Base-by-base conservation (phyloP, 78 protist species). In the Dictyostelium purpureum region DNA sequence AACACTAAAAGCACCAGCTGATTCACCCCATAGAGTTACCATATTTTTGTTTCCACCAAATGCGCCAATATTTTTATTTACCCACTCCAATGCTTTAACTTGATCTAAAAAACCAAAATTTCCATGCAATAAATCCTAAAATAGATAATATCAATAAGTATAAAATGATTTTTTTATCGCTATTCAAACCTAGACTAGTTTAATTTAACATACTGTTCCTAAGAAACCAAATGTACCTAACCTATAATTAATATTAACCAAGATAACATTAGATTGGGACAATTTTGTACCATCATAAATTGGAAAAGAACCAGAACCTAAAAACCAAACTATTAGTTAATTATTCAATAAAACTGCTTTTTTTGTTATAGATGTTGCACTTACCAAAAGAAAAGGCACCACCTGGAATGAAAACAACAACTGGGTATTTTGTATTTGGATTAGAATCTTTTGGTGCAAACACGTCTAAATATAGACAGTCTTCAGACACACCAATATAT, bases 41-140 rank as follows among this genome's bases (percentile, higher is more conserved):
- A 33, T 45, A 33, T 24, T 35, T 14, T 90, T 63, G 45, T 96
- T 87, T 28, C 97, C 97, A 79, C 96, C 96, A 89, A 96, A 96
- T 19, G 57, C 52, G 3, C 38, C 82, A 33, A 95, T 95, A 79
- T 96, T 88, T 21, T 54, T n/a, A 28, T 61, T 91, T 16, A 96
- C 78, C 97, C 97, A 96, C 10, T 37, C 14, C 28, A 96, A 54
- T 35, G 96, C 97, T 21, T 45, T 56, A 33, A 88, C 78, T 73
- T 96, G 96, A 74, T 96, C 97, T 7, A 75, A 59, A 59, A 94
- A 45, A 6, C 97, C 97, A 57, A 26, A 95, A 94, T 96, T 94
- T 26, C 76, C 76, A n/a, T 38, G 19, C 0, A 96, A 96, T 35
- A 49, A 18, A 67, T 67, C 66, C 3, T 79, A 49, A n/a, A 54